phyloP scores from a whole-genome alignment of 2,329 filamentous ascomycete genomes.

The Podosphaera aphanis region DNA sequence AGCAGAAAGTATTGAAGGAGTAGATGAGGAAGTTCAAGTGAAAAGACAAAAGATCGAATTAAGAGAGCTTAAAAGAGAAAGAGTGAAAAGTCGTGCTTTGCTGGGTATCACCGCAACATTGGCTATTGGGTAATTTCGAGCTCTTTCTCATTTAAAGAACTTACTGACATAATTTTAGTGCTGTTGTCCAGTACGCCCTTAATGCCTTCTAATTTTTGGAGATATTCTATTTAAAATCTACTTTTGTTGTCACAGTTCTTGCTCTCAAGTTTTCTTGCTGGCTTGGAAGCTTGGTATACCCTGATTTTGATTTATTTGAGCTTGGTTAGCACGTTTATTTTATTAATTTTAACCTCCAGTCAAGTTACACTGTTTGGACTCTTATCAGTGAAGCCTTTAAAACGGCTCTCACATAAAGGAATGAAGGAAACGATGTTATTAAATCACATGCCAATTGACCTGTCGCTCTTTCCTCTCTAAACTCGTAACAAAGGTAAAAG shows the following conservation, averaged over 20 bases:
- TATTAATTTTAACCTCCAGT: background rate
- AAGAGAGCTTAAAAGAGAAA: constrained; percentile 60
- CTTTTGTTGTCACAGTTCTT: background rate
- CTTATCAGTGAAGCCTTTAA: background rate
- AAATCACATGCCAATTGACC: background rate
- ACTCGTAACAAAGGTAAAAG: no score
- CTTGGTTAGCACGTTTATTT: background rate
- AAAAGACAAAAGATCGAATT: constrained; percentile 62
- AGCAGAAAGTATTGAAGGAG: constrained; percentile 22
- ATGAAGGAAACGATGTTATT: background rate
- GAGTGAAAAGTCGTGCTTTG: constrained; percentile 63
- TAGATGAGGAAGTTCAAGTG: constrained; percentile 22
- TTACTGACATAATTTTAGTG: constrained; percentile 10
- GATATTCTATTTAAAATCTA: background rate
- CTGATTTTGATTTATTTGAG: background rate
- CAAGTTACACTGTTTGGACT: background rate
- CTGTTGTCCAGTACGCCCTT: constrained; percentile 16
- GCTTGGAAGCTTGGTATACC: background rate
- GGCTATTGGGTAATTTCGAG: constrained; percentile 58
- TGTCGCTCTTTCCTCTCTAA: background rate
- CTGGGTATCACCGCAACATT: constrained; percentile 71
- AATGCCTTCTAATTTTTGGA: constrained; percentile 8
- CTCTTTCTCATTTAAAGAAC: background rate
- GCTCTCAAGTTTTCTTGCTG: background rate
- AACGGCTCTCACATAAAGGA: background rate